phyloP scores from a whole-genome alignment of 257 asterid genomes.

The Leptodermis oblonga region DNA sequence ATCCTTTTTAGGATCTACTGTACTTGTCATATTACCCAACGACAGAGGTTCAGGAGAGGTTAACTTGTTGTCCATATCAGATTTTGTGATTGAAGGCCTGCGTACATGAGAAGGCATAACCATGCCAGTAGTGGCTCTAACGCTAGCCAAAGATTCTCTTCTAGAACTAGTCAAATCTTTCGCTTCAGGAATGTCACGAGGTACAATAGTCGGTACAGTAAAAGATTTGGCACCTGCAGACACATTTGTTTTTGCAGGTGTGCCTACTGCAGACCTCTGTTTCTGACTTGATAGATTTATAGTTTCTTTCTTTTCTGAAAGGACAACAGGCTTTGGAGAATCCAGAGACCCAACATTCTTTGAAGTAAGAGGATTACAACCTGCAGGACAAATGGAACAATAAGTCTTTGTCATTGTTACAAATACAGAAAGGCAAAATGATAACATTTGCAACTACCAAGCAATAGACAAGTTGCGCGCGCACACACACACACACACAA shows the following conservation, averaged over 20 bases:
- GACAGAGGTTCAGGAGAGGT: conserved; percentile 42
- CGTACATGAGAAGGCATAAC: conserved; percentile 47
- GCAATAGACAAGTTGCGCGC: background rate
- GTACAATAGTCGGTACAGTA: conserved; percentile 57
- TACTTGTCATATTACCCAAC: conserved; percentile 25
- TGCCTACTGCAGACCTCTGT: conserved; percentile 41
- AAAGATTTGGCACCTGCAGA: conserved; percentile 49
- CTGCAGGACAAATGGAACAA: conserved; percentile 51
- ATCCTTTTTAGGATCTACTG: conserved; percentile 40
- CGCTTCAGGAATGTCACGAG: conserved; percentile 59
- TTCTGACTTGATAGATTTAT: conserved; percentile 47
- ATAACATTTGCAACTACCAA: background rate
- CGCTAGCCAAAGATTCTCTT: conserved; percentile 51
- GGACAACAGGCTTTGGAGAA: conserved; percentile 42
- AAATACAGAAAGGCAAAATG: conserved; percentile 4
- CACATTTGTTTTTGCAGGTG: conserved; percentile 41
- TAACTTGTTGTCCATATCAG: conserved; percentile 61
- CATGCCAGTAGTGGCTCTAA: conserved; percentile 36
- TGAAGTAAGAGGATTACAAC: conserved; percentile 52
- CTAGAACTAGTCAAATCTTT: conserved; percentile 50
- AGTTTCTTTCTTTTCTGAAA: conserved; percentile 53
- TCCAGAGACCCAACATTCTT: conserved; percentile 39
- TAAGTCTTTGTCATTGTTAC: conserved; percentile 15
- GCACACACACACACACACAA: background rate
- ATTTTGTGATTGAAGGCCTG: conserved; percentile 49